phyloP scores from a whole-genome alignment of 2,329 filamentous ascomycete species.

The Domatiomyces globalis region DNA sequence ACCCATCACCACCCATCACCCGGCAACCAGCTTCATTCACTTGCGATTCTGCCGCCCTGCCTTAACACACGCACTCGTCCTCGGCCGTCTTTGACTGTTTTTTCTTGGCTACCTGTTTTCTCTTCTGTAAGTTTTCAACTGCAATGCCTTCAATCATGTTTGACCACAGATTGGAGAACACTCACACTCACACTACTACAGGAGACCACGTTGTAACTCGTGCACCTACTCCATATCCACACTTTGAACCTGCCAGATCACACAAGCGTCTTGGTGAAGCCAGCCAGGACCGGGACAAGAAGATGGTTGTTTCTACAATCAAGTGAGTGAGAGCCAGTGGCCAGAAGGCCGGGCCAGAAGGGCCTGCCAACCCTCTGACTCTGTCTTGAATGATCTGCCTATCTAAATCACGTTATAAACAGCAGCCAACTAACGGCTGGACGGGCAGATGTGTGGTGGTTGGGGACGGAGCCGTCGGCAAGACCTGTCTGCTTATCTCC shows the following conservation, averaged over 20 bases:
- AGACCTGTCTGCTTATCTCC: constrained; percentile 96
- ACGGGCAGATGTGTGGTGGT: constrained; percentile 81
- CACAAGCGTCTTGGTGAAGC: background rate
- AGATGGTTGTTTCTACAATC: constrained; percentile 50
- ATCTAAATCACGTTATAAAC: background rate
- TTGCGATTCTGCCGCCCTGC: background rate
- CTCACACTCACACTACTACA: background rate
- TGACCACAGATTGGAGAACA: background rate
- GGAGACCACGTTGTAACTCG: background rate
- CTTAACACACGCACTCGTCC: background rate
- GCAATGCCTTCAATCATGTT: background rate
- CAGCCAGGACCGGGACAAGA: constrained; percentile 2
- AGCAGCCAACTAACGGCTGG: constrained; percentile 3
- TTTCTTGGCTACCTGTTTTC: background rate
- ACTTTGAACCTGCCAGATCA: background rate
- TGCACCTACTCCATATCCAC: background rate
- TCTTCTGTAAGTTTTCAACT: background rate
- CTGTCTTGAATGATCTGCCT: background rate
- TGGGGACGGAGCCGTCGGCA: constrained; percentile 97
- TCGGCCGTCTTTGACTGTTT: background rate
- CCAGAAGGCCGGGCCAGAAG: too few species aligned
- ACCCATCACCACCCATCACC: background rate
- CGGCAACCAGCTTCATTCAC: background rate
- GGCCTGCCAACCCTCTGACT: too few species aligned
- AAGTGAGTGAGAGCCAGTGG: constrained; percentile 34